These are phyloP conservation scores for Lichina pygmaea DNA, from an alignment of 495 filamentous ascomycete species.

Conservation along the genomic window DNA sequence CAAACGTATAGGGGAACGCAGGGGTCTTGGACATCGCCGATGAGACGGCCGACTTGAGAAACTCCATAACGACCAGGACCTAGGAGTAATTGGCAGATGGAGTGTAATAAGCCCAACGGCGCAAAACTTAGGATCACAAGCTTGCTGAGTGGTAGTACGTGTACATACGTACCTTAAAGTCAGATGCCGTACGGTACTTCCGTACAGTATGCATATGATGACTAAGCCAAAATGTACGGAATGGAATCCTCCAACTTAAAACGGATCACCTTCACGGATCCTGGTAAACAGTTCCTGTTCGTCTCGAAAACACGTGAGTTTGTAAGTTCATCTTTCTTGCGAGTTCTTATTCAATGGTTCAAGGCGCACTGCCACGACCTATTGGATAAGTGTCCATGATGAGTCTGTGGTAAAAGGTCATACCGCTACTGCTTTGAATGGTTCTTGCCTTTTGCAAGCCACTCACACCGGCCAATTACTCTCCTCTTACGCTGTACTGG, in stretches of 20 bases:
- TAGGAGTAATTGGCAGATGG: not conserved
- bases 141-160: no score
- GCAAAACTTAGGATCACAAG: not conserved
- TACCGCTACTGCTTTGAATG: constrained; percentile 15
- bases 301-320: not conserved
- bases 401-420: constrained; percentile 37
- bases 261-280: not conserved
- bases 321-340: not conserved
- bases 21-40: constrained; percentile 90
- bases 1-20: constrained; percentile 72
- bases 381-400: constrained; percentile 20
- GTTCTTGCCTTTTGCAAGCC: constrained; percentile 4
- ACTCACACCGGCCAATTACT: not conserved
- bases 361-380: not conserved
- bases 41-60: constrained; percentile 87
- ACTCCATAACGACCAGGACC: constrained; percentile 41
- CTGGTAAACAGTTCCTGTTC: not conserved
- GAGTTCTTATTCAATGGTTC: not conserved
- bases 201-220: no score
- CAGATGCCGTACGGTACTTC: no score
- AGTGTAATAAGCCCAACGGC: not conserved
- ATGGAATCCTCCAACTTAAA: no score
- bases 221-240: no score
- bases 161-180: no score
- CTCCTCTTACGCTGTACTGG: not conserved